A percentile compares a stretch with the other conserved stretches of the same genome.
Evolutionary conservation across 2,329 filamentous ascomycete genomes (phyloP).

Genomic region (Passalora sequoiae): DNA sequence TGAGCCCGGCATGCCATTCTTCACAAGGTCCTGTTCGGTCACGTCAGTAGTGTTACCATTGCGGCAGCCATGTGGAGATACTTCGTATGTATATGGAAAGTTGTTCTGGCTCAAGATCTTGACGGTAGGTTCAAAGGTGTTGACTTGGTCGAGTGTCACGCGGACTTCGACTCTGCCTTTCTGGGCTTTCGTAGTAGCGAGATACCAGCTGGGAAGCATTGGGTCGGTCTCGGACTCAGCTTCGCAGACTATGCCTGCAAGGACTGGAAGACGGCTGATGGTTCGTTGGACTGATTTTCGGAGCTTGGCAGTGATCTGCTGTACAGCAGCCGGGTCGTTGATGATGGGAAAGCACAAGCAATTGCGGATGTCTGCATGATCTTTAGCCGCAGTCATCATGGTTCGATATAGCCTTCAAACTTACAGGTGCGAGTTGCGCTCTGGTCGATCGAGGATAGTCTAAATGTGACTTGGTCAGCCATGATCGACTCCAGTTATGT

Average conservation of each 20-base stretch:
- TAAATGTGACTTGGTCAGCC: conserved; percentile 13
- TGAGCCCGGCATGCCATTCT: conserved; percentile 13
- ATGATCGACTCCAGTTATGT: no score
- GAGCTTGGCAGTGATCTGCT: conserved; percentile 10
- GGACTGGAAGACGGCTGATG: conserved; percentile 13
- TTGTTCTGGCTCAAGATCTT: conserved; percentile 7
- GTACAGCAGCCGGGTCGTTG: conserved; percentile 1
- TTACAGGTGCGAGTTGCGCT: conserved; percentile 9
- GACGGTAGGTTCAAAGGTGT: conserved; percentile 14
- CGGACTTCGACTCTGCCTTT: conserved; percentile 14
- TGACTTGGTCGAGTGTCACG: conserved; percentile 13
- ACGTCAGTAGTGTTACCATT: not conserved
- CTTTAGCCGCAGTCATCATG: not conserved
- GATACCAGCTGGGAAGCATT: no score
- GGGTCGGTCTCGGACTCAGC: not conserved
- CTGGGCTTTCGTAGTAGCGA: no score
- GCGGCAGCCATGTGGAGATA: conserved; percentile 1
- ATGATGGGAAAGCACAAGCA: conserved; percentile 19
- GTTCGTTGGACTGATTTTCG: conserved; percentile 10
- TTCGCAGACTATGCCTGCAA: not conserved
- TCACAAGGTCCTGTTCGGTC: not conserved
- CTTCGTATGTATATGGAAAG: conserved; percentile 8
- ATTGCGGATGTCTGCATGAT: conserved; percentile 15
- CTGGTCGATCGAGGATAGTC: conserved; percentile 24
- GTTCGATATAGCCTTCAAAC: not conserved